Evolutionary conservation across 1,284 basidiomycete species (phyloP), one percentile per base, ranked within the genome.

Genomic region (Pseudozyma tsukubaensis): DNA sequence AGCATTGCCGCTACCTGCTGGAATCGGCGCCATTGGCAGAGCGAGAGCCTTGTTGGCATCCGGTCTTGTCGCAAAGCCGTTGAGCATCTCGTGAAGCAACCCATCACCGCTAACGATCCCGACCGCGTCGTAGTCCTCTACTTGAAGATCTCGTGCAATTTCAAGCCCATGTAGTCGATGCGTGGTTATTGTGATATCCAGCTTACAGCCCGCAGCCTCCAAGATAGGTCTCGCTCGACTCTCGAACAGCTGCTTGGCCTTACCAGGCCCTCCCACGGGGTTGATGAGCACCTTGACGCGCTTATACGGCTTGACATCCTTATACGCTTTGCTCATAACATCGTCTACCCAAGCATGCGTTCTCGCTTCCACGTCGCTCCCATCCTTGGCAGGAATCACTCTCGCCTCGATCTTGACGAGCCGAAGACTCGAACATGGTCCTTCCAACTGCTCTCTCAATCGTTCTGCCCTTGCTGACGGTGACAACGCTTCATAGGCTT

Each of bases 41-140:
- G 65, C 42, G 49, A 98, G 89, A 0, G 94, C 94, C 48, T 87
- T 87, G 18, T 86, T 85, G 0, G 92, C 91, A 55, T 92, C 88
- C 10, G 87, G 83, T 57, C 94, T 91, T 44, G 89, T 86, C 0
- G 92, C 91, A 51, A 97, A 89, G 2, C 95, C 97, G 81, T 99
- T 98, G 80, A 97, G 82, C n/a, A 96, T 87, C 85, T 98, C 95
- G 82, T 95, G 93, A 9, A 94, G 83, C 44, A 94, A 87, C 6
- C 95, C 95, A 83, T 98, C 95, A 0, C 95, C 95, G 0, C 93
- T 94, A 21, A 96, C 89, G 9, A 90, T 86, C n/a, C 93, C 89
- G 36, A 97, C 85, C 0, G 91, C 93, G 78, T 87, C 87, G 72
- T 58, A 78, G 93, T 67, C 43, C 11, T 88, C 86, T 1, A 94